Evolutionary conservation across 2,329 filamentous ascomycete genomes (phyloP), one percentile per base, ranked within the genome.

Genomic region (Claviceps lovelessii): DNA sequence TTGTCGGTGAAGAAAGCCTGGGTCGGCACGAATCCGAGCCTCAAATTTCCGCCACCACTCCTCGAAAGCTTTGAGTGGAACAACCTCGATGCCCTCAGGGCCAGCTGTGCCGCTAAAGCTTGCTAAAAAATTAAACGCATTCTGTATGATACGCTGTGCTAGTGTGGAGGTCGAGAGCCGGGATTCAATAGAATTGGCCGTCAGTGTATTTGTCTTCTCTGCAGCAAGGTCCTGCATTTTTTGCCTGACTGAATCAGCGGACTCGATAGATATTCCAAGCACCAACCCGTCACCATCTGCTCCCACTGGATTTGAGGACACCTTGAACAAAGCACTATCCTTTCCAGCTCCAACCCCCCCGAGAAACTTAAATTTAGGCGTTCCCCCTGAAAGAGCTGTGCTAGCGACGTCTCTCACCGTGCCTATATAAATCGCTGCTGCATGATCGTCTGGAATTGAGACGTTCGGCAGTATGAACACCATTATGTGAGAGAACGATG

Each of bases 31-130:
- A 44, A 98, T 79, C 65, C 84, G 85, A 58, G 81, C 80, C 73
- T 98, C 91, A 72, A 98, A 98, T 71, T 96, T 97, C 57, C 77
- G 79, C 93, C 94, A 98, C 93, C 94, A 98, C 56, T 95, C 89
- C 71, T 94, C 86, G 68, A 98, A 98, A 5, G 87, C 88, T 71
- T 88, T 93, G 59, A 98, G 71, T n/a, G 93, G 90, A 29, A 98
- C 88, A 13, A 94, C 86, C 67, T 97, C 91, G 49, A 86, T 80
- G 0, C 86, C 86, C 2, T 74, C 77, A 31, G 73, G 72, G 2
- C 76, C 76, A 2, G 75, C 74, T 55, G 78, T 77, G 42, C 82
- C 81, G 57, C 85, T 88, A 74, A 95, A 97, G 63, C 89, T 86
- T 4, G 91, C 83, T 55, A 98, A 75, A 68, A 95, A 97, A 70